These are phyloP conservation scores for Parachaetomium inaequale DNA, from an alignment of 495 filamentous ascomycete genomes.

Conservation along the genomic window DNA sequence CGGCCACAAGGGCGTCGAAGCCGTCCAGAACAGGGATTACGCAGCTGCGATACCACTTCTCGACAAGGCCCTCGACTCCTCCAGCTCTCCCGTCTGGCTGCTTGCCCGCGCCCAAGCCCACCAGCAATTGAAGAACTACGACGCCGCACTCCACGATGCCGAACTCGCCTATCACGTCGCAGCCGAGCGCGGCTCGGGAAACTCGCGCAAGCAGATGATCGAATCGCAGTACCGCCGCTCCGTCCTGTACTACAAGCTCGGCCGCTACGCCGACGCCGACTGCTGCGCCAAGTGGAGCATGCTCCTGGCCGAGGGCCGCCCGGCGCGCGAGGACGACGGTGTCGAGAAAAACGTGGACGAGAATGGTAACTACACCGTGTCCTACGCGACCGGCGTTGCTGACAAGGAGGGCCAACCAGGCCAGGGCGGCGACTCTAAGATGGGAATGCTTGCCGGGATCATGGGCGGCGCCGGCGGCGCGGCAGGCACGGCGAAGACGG, in stretches of 20 bases:
- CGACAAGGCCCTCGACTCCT: constrained; percentile 67
- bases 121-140: constrained; percentile 52
- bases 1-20: constrained; percentile 47
- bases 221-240: constrained; percentile 77
- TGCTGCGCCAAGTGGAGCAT: constrained; percentile 67
- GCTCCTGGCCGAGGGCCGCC: constrained; percentile 48
- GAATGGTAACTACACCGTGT: constrained; percentile 39
- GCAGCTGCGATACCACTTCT: constrained; percentile 64
- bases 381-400: constrained; percentile 26
- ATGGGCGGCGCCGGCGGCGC: background rate
- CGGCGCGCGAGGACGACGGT: constrained; percentile 39
- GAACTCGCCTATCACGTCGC: constrained; percentile 71
- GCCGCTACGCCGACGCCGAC: constrained; percentile 70
- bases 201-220: constrained; percentile 72
- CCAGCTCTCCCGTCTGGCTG: constrained; percentile 75
- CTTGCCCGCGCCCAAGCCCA: constrained; percentile 84
- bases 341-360: constrained; percentile 39
- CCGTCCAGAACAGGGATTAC: constrained; percentile 61
- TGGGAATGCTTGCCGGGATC: background rate
- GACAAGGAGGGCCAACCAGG: constrained; percentile 32
- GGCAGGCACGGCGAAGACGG: constrained; percentile 16
- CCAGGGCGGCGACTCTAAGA: background rate
- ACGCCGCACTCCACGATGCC: constrained; percentile 71
- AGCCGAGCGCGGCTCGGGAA: constrained; percentile 55
- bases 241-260: constrained; percentile 66